Percentiles rank a stretch among this genome's conserved stretches.
These are phyloP conservation scores for Cyamopsis tetragonoloba DNA, from an alignment of 306 rosid genomes.

Conservation along the genomic window DNA sequence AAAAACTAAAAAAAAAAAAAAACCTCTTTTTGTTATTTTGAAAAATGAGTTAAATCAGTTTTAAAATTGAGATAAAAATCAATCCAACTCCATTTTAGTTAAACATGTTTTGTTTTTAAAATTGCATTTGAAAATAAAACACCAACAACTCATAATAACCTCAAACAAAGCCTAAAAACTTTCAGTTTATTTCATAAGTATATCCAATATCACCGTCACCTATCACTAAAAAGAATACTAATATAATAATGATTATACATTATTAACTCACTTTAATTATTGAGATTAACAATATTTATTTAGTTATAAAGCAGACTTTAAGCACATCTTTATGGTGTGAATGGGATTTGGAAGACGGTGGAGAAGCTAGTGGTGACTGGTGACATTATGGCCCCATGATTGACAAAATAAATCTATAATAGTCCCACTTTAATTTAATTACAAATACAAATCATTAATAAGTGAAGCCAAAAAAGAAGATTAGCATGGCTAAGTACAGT, in stretches of 20 bases:
- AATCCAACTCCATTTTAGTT: too few species aligned
- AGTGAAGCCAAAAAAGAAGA: slow-evolving; percentile 38
- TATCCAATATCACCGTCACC: neutral
- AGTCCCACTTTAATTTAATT: slow-evolving; percentile 33
- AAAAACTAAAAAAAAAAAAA: too few species aligned
- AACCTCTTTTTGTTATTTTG: too few species aligned
- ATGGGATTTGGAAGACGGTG: slow-evolving; percentile 11
- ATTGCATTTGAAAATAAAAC: too few species aligned
- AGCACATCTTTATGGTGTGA: neutral
- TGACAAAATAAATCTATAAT: slow-evolving; percentile 27
- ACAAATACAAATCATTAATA: slow-evolving; percentile 23
- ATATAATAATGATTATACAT: slow-evolving; percentile 6
- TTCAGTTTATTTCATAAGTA: too few species aligned
- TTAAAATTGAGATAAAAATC: too few species aligned
- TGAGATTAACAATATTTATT: neutral
- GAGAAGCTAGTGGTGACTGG: neutral
- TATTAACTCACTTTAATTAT: slow-evolving; percentile 5
- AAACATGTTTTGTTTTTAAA: too few species aligned
- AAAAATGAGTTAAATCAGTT: too few species aligned
- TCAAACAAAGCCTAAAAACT: too few species aligned
- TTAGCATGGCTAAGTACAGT: slow-evolving; percentile 22
- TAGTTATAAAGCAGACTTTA: neutral
- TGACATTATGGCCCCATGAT: slow-evolving; percentile 27
- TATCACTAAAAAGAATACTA: neutral
- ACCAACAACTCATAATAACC: too few species aligned